Evolutionary conservation across 257 asterid species (phyloP), one percentile per base, ranked within the genome.

Genomic region (Capsicum baccatum): DNA sequence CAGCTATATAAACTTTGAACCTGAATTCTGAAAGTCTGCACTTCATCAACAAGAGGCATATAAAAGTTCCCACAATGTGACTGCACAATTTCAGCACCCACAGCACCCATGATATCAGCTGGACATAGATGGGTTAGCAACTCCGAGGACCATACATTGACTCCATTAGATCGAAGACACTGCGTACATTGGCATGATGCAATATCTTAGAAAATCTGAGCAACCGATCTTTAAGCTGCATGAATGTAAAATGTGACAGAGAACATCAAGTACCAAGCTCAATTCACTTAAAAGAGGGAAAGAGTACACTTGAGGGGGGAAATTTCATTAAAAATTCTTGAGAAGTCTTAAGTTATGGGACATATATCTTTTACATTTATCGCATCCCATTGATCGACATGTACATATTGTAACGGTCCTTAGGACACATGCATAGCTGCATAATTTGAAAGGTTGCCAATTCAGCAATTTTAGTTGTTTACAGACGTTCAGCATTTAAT

Each of bases 111-210:
- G 6, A 62, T 79, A 58, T 87, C 89, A 58, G 14, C 79, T 0
- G 92, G 88, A 70, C 90, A 90, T 84, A 54, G 98, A 92, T 57
- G 98, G 90, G 86, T 90, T 93, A 16, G 92, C 92, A 48, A 94
- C 97, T 86, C 97, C 97, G 81, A 93, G 94, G 86, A 94, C 97
- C 98, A 94, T n/a, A 83, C 91, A 50, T 86, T 89, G 83, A 92
- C 95, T 52, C 97, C 94, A 93, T 26, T 26, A 26, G 33, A 26
- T 26, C 33, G 33, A 26, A 26, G 33, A 26, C 33, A 26, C 2
- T 26, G 33, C 33, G 33, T 26, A 26, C 33, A 26, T 26, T 89
- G 48, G 99, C 96, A 44, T 92, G 98, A 88, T 92, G 97, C 6
- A 96, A 92, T 48, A 94, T 93, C 14, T 82, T 85, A 1, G 98